Evolutionary conservation across 2,329 filamentous ascomycete genomes (phyloP).

Genomic region (Aspergillus spinulosporus): DNA sequence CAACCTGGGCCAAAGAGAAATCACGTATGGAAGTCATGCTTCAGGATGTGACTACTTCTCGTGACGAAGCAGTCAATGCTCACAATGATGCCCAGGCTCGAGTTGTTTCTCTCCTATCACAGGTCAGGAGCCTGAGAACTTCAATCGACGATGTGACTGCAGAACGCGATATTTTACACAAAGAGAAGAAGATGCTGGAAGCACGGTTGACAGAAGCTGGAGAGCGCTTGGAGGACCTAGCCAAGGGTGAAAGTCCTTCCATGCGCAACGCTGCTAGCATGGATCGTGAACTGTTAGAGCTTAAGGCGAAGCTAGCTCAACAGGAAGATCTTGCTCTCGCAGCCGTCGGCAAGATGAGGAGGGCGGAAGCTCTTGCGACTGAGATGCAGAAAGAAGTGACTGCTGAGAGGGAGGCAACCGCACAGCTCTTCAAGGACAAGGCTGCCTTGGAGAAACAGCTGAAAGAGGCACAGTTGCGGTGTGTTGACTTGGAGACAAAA

Average conservation of each 20-base stretch:
- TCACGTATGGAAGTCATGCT: constrained; percentile 84
- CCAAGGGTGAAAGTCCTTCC: constrained; percentile 79
- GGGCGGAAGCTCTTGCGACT: constrained; percentile 79
- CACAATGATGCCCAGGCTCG: constrained; percentile 95
- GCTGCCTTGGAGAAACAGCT: constrained; percentile 82
- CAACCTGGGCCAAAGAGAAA: constrained; percentile 98
- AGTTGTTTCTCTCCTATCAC: constrained; percentile 84
- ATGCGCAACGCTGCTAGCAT: constrained; percentile 85
- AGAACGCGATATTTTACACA: constrained; percentile 78
- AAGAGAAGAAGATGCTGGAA: constrained; percentile 90
- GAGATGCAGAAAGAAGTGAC: constrained; percentile 94
- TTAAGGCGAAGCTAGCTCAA: constrained; percentile 85
- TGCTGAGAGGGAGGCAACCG: constrained; percentile 77
- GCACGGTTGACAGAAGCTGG: constrained; percentile 82
- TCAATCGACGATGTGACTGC: constrained; percentile 81
- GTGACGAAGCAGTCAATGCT: constrained; percentile 87
- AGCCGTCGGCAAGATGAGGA: constrained; percentile 94
- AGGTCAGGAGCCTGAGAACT: constrained; percentile 80
- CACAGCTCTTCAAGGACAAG: constrained; percentile 85
- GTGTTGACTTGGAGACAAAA: constrained; percentile 95
- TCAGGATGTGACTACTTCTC: constrained; percentile 82
- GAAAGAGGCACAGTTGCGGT: constrained; percentile 84
- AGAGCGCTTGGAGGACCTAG: constrained; percentile 82
- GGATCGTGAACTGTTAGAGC: constrained; percentile 83
- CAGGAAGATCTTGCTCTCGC: constrained; percentile 91